Percentiles rank a stretch among this genome's conserved stretches.
phyloP scores from a whole-genome alignment of 257 asterid genomes.

The Knoxia roxburghii region DNA sequence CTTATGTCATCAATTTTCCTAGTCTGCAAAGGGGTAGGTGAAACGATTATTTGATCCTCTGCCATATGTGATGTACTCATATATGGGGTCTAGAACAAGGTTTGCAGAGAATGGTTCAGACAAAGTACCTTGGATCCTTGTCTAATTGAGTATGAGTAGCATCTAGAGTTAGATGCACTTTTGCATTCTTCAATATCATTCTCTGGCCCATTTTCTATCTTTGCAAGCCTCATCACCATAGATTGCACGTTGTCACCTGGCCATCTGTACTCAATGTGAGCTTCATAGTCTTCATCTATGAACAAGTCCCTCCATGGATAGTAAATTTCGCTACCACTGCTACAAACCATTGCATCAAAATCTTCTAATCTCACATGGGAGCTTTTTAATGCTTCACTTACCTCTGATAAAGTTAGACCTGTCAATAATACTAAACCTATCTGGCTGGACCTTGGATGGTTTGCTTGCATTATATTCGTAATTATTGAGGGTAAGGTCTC shows the following conservation, averaged over 20 bases:
- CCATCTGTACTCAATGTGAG: slow-evolving; percentile 61
- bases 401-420: slow-evolving; percentile 47
- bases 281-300: slow-evolving; percentile 49
- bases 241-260: slow-evolving; percentile 53
- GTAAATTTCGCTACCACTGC: slow-evolving; percentile 62
- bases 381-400: slow-evolving; percentile 35
- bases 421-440: slow-evolving; percentile 51
- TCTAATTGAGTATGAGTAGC: slow-evolving; percentile 52
- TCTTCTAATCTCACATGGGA: slow-evolving; percentile 34
- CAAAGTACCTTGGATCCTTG: slow-evolving; percentile 47
- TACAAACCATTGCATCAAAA: slow-evolving; percentile 55
- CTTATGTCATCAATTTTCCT: slow-evolving; percentile 47
- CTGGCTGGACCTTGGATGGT: slow-evolving; percentile 39
- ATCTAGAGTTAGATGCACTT: slow-evolving; percentile 41
- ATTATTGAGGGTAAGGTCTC: slow-evolving; percentile 37
- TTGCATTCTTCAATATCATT: slow-evolving; percentile 35
- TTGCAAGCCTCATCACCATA: slow-evolving; percentile 40
- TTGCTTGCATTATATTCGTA: slow-evolving; percentile 48
- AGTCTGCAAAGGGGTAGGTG: slow-evolving; percentile 26
- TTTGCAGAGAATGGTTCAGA: slow-evolving; percentile 12
- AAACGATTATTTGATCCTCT: too few relatives aligned
- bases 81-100: slow-evolving; percentile 1
- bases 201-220: slow-evolving; percentile 32
- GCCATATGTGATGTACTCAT: too few relatives aligned
- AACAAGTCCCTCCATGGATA: slow-evolving; percentile 57